phyloP scores from a whole-genome alignment of 2,329 filamentous ascomycete species.

The Aspergillus terreus region DNA sequence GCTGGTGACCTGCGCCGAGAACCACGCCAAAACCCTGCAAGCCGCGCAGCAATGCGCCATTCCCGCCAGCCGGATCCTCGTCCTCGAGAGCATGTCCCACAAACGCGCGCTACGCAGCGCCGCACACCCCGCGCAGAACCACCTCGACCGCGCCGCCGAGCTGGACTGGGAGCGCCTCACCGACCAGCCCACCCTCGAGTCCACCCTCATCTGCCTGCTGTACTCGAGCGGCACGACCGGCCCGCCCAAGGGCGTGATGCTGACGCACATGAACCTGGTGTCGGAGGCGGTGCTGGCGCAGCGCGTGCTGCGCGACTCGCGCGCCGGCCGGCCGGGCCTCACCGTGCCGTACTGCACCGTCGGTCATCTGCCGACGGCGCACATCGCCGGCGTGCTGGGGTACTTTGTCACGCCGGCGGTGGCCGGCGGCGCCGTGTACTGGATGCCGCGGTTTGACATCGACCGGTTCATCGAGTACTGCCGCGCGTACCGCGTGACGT shows the following conservation, averaged over 20 bases:
- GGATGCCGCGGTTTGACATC: conserved; percentile 62
- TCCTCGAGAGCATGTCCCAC: conserved; percentile 45
- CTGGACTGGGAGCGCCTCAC: conserved; percentile 55
- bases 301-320: conserved; percentile 15
- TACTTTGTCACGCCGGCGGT: conserved; percentile 47
- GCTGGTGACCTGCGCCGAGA: conserved; percentile 10
- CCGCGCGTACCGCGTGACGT: conserved; percentile 49
- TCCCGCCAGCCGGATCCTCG: conserved; percentile 45
- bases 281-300: conserved; percentile 29
- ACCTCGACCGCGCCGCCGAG: conserved; percentile 20
- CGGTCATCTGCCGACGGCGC: conserved; percentile 45
- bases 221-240: conserved; percentile 49
- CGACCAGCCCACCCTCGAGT: conserved; percentile 45
- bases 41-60: conserved; percentile 51
- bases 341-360: conserved; percentile 34
- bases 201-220: conserved; percentile 44
- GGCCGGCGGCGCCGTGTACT: conserved; percentile 51
- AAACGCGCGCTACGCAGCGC: conserved; percentile 27
- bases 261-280: conserved; percentile 44
- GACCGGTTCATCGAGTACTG: conserved; percentile 52
- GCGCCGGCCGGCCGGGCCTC: conserved; percentile 26
- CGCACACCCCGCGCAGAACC: conserved; percentile 4
- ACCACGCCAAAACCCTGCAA: conserved; percentile 43
- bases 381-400: conserved; percentile 48
- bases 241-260: conserved; percentile 44